These are phyloP conservation scores for Hapsidospora chrysogenum DNA, from an alignment of 495 filamentous ascomycete genomes.

Conservation along the genomic window DNA sequence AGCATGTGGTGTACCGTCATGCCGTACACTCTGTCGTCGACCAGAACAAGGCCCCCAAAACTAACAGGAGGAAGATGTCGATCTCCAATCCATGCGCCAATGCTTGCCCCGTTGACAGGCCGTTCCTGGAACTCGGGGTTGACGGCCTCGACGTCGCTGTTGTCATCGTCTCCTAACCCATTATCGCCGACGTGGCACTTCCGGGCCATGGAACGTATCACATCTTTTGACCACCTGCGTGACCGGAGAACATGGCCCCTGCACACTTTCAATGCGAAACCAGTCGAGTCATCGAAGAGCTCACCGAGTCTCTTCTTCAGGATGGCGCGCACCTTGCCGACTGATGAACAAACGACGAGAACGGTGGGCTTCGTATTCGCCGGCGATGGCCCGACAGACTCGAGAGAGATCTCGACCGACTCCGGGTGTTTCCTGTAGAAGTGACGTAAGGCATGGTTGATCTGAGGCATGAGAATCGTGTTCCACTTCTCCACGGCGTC, in stretches of 20 bases:
- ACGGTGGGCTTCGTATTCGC: conserved; percentile 55
- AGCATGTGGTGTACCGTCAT: conserved; percentile 96
- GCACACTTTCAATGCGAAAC: conserved; percentile 42
- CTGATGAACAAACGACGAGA: conserved; percentile 57
- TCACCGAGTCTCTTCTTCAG: conserved; percentile 48
- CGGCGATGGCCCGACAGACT: conserved; percentile 52
- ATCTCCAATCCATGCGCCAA: conserved; percentile 74
- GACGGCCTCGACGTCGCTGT: conserved; percentile 20
- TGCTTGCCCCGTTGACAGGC: conserved; percentile 76
- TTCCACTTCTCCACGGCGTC: conserved; percentile 57
- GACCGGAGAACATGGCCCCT: conserved; percentile 56
- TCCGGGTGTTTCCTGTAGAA: conserved; percentile 52
- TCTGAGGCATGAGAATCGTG: conserved; percentile 47
- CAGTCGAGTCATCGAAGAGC: conserved; percentile 40
- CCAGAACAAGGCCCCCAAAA: conserved; percentile 70
- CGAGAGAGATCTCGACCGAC: conserved; percentile 57
- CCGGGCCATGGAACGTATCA: conserved; percentile 19
- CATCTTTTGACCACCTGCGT: conserved; percentile 23
- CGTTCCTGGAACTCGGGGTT: conserved; percentile 55
- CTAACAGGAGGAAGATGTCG: conserved; percentile 77
- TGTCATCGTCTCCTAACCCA: not conserved
- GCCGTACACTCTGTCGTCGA: conserved; percentile 70
- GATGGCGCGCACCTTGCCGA: conserved; percentile 51
- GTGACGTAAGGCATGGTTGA: conserved; percentile 39
- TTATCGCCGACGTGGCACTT: conserved; percentile 4